These are phyloP conservation scores for Populus simonii DNA, from an alignment of 345 rosid genomes.

Conservation along the genomic window DNA sequence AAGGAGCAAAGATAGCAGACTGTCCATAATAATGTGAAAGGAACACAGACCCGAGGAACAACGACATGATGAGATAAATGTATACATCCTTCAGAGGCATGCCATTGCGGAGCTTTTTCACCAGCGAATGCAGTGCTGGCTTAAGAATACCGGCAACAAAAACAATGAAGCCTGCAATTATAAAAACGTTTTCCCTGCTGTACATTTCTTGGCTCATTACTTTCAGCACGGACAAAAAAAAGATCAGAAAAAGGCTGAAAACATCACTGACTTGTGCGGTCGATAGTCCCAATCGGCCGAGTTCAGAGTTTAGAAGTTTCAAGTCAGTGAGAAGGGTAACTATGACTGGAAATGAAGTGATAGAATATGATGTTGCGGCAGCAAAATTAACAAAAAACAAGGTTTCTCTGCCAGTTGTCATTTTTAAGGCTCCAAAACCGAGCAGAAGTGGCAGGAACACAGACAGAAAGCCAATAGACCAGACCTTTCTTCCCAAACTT, in stretches of 20 bases:
- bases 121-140: constrained; percentile 20
- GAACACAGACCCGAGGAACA: background rate
- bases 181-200: background rate
- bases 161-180: background rate
- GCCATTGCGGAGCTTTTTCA: constrained; percentile 20
- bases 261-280: constrained; percentile 20
- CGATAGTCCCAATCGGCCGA: constrained; percentile 30
- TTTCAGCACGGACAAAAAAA: background rate
- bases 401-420: no score
- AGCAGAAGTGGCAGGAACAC: background rate
- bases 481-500: constrained; percentile 14
- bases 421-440: background rate
- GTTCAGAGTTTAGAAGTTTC: constrained; percentile 25
- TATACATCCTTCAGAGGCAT: constrained; percentile 6
- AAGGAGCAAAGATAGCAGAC: constrained; percentile 11
- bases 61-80: constrained; percentile 17
- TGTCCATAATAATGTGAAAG: constrained; percentile 1
- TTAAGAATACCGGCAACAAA: background rate
- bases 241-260: background rate
- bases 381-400: background rate
- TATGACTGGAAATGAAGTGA: constrained; percentile 19
- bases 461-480: constrained; percentile 8
- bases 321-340: constrained; percentile 14
- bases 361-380: background rate
- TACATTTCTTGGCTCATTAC: background rate